Conservation (phyloP, 75 land plant species). For the Selaginella moellendorffii region DNA sequence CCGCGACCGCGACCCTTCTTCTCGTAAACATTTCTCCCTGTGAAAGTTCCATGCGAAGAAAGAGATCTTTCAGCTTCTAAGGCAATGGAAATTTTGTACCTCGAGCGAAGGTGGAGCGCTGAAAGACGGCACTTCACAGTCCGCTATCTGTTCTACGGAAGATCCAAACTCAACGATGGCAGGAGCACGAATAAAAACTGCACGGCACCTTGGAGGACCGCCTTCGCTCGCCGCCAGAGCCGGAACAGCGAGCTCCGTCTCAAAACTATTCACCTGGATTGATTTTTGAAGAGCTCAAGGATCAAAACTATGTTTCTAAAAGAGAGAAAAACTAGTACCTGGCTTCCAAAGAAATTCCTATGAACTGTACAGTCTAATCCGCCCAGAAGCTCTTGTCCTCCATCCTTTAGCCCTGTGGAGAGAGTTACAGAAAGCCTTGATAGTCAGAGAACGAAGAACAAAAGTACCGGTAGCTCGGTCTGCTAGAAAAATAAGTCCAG, state of each 20-base stretch:
- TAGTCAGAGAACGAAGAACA: no score
- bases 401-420: conserved; percentile 66
- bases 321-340: conserved; percentile 44
- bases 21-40: no score
- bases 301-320: not conserved
- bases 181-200: conserved; percentile 93
- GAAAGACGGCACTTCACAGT: conserved; percentile 27
- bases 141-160: conserved; percentile 74
- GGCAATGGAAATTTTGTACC: no score
- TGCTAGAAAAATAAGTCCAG: conserved; percentile 94
- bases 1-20: conserved; percentile 80
- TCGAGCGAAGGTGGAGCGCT: not conserved
- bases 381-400: conserved; percentile 88
- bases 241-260: conserved; percentile 64
- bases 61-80: no score
- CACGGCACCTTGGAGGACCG: conserved; percentile 68
- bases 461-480: conserved; percentile 71
- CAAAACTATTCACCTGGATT: conserved; percentile 82
- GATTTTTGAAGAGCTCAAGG: not conserved
- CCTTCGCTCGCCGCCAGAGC: conserved; percentile 61
- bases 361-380: conserved; percentile 92
- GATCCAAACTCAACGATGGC: conserved; percentile 73
- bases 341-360: conserved; percentile 91
- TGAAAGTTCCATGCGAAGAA: not conserved
- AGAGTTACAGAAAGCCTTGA: conserved; percentile 5